These are phyloP conservation scores for Grosmannia huntii DNA, from an alignment of 2,329 filamentous ascomycete genomes.

Conservation along the genomic window DNA sequence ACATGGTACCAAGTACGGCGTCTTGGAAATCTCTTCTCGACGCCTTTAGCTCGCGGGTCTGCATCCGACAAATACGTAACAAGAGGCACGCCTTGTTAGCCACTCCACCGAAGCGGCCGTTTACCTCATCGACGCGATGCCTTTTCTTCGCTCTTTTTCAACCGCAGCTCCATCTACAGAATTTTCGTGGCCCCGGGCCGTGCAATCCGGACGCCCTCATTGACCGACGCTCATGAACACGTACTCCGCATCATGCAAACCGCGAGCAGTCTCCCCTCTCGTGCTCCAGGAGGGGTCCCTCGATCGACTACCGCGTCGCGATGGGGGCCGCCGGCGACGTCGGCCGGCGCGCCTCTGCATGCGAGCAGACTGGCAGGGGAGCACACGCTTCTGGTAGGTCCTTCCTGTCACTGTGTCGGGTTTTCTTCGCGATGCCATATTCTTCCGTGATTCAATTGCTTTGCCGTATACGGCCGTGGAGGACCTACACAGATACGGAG, in stretches of 20 bases:
- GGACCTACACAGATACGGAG: too few relatives aligned
- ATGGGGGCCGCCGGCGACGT: background rate
- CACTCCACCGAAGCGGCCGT: background rate
- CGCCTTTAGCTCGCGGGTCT: background rate
- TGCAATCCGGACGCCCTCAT: background rate
- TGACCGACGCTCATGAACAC: background rate
- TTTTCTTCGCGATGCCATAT: background rate
- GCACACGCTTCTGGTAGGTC: background rate
- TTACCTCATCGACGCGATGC: background rate
- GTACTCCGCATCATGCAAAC: background rate
- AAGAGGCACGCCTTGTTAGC: background rate
- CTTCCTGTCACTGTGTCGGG: background rate
- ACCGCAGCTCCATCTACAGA: background rate
- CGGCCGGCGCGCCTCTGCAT: background rate
- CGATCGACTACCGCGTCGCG: background rate
- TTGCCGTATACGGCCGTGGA: background rate
- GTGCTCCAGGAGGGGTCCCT: background rate
- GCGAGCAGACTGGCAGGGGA: background rate
- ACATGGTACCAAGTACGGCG: too few relatives aligned
- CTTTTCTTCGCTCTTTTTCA: background rate
- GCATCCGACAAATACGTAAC: background rate
- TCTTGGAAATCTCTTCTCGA: background rate
- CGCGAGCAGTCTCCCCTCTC: background rate
- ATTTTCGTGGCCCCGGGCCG: background rate
- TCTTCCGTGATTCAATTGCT: conserved; percentile 8